Evolutionary conservation across 192 early-diverging fungal species (phyloP).

Genomic region (Coemansia sp.): DNA sequence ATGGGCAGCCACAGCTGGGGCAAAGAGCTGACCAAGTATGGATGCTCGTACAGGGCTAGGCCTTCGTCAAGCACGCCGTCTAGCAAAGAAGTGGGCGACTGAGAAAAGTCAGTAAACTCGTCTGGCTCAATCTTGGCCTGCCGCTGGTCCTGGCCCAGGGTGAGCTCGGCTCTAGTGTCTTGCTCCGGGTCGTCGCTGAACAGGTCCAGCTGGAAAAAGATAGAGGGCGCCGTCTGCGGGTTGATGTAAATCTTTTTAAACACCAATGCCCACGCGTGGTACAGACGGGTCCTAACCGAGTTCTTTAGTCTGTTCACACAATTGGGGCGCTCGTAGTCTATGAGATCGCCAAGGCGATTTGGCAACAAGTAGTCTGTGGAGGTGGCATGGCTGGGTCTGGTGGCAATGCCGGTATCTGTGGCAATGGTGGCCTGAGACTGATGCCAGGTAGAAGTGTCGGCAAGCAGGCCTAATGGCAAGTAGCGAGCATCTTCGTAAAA

Average conservation of each 20-base stretch:
- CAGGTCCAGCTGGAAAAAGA: conserved; percentile 36
- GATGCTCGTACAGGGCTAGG: conserved; percentile 63
- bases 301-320: conserved; percentile 10
- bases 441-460: neutral
- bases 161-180: conserved; percentile 32
- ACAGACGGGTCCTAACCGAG: neutral
- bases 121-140: conserved; percentile 62
- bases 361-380: conserved; percentile 45
- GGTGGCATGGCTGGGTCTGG: conserved; percentile 30
- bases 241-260: conserved; percentile 50
- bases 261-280: conserved; percentile 4
- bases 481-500: conserved; percentile 43
- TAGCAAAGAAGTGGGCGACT: conserved; percentile 69
- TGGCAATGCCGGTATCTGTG: neutral
- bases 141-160: conserved; percentile 57
- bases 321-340: conserved; percentile 23
- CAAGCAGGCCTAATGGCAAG: conserved; percentile 31
- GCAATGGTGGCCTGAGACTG: neutral
- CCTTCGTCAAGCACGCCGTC: conserved; percentile 70
- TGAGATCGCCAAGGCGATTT: conserved; percentile 28
- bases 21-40: conserved; percentile 61
- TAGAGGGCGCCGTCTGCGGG: conserved; percentile 23
- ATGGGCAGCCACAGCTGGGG: conserved; percentile 74
- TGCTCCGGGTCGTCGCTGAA: conserved; percentile 1
- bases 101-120: conserved; percentile 66